phyloP scores from a whole-genome alignment of 305 asterid genomes.

The Salvia sclarea region DNA sequence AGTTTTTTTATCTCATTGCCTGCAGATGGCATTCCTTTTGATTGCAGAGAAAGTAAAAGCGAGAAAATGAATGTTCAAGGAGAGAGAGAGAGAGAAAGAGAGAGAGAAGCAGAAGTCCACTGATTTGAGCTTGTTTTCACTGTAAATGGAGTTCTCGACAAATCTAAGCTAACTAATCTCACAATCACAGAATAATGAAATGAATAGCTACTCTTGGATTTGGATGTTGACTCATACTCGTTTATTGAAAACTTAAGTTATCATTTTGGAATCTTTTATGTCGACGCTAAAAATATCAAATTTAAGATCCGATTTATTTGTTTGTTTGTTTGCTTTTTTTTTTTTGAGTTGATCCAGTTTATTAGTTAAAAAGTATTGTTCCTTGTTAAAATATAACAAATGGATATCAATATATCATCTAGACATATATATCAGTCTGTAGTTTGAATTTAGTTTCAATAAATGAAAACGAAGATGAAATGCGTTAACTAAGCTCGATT shows the following conservation, averaged over 20 bases:
- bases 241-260: not conserved
- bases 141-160: slow-evolving; percentile 25
- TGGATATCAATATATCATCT: not conserved
- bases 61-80: not conserved
- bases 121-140: slow-evolving; percentile 24
- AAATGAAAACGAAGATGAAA: not conserved
- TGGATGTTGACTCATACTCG: slow-evolving; percentile 18
- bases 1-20: slow-evolving; percentile 4
- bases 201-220: not conserved
- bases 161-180: slow-evolving; percentile 28
- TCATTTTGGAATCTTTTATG: not conserved
- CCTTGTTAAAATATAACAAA: not conserved
- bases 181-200: not conserved
- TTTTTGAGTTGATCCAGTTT: not conserved
- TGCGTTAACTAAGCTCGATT: not conserved
- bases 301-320: not conserved
- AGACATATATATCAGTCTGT: too few relatives aligned
- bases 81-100: slow-evolving; percentile 4
- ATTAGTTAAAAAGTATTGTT: not conserved
- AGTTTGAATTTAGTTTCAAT: not conserved
- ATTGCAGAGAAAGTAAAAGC: slow-evolving; percentile 17
- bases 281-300: not conserved
- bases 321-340: not conserved
- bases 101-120: slow-evolving; percentile 17
- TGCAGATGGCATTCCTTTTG: slow-evolving; percentile 35